Base-by-base conservation (phyloP, 1,284 basidiomycete species). In the Pascua sp. region DNA sequence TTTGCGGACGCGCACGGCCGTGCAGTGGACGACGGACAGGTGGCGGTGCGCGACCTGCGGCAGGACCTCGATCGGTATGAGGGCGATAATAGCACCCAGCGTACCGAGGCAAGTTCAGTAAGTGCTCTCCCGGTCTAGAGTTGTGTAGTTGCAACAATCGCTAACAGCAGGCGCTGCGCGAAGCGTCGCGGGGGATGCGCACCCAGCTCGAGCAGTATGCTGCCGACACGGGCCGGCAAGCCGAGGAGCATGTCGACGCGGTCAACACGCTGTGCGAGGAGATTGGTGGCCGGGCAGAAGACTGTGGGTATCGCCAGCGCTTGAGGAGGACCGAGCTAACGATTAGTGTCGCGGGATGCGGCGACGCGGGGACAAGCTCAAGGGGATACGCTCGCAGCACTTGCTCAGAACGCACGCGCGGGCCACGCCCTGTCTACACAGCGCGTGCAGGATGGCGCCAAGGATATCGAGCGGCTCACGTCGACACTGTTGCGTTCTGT, bases 401-500 rank as follows among this genome's bases (percentile, higher is more conserved):
- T 71, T 4, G 45, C 50, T 7, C 11, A 18, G 5, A 52, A 46
- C 32, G 44, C 43, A 9, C 10, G 38, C 15, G 50, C 32, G 4
- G 24, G 47, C n/a, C 42, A 53, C 50, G 47, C 43, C 37, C 50
- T 48, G 32, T 41, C 55, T 1, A 13, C 42, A 15, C 16, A 46
- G 11, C 50, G 47, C 40, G 50, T 44, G 5, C 40, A 37, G 32
- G 13, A 38, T 11, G 45, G 55, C 39, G 60, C 60, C 4, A 54
- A 51, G 11, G 64, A 63, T 12, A 63, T 64, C 8, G 53, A 50
- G 1, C 18, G 45, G 0, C 52, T 72, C 11, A 57, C 67, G 1
- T 56, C 63, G 17, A 62, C 61, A 10, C 59, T 70, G 8, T 48
- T 69, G 1, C 47, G 57, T 11, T 69, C 70, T 36, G 69, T 71